A percentile compares a stretch with the other conserved stretches of the same genome.
Conservation (phyloP, 345 rosid species). For the Boechera divaricarpa region DNA sequence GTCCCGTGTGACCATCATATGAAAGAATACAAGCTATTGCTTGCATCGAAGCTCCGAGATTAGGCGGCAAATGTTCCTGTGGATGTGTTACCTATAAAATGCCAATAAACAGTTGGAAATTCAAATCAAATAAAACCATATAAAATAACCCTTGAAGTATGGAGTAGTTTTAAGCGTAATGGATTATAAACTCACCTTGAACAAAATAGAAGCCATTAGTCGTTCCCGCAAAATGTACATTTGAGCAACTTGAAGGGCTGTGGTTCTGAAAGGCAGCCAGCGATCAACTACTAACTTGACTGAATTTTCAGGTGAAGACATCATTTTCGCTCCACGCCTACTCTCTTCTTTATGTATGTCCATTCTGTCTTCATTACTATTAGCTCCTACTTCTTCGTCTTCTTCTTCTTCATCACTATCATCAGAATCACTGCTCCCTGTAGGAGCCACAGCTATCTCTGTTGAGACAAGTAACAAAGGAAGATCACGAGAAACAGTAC, state of each 20-base stretch:
- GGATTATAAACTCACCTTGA: conserved; percentile 55
- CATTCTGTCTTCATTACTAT: conserved; percentile 57
- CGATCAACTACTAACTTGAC: conserved; percentile 72
- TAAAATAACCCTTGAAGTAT: neutral
- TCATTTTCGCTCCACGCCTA: conserved; percentile 49
- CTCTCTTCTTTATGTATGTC: conserved; percentile 44
- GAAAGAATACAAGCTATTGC: conserved; percentile 68
- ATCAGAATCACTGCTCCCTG: conserved; percentile 42
- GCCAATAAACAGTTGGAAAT: conserved; percentile 2
- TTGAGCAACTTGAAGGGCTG: conserved; percentile 87
- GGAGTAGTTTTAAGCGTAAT: neutral
- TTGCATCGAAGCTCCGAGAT: conserved; percentile 65
- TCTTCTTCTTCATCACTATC: conserved; percentile 50
- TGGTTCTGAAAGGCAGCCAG: conserved; percentile 76
- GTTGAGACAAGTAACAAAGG: conserved; percentile 73
- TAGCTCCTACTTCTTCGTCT: conserved; percentile 53
- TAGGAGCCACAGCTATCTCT: conserved; percentile 84
- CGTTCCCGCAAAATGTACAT: conserved; percentile 90
- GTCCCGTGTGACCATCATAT: conserved; percentile 63
- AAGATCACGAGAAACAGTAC: conserved; percentile 73
- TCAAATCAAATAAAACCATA: neutral
- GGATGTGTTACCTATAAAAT: conserved; percentile 70
- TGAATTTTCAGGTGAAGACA: conserved; percentile 82
- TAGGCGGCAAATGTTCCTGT: conserved; percentile 60
- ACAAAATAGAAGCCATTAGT: conserved; percentile 69